Conservation (phyloP, 176 grass and related monocot genomes). For the Phragmites australis region DNA sequence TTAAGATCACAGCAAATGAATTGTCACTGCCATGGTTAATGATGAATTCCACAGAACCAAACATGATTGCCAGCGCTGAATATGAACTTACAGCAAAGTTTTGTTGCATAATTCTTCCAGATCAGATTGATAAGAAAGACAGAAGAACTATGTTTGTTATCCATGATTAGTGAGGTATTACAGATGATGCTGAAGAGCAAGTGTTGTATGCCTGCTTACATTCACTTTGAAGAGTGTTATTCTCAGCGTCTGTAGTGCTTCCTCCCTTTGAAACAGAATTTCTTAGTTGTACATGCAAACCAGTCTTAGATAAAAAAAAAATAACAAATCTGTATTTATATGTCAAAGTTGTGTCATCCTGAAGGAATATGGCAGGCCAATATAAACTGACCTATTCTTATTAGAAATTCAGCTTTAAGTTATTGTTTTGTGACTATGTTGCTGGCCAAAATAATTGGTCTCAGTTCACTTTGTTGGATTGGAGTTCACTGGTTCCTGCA, state of each 20-base stretch:
- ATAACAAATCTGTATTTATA: conserved; percentile 16
- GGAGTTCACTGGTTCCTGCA: conserved; percentile 29
- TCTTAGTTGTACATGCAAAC: conserved; percentile 13
- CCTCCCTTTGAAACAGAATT: conserved; percentile 38
- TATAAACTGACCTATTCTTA: conserved; percentile 20
- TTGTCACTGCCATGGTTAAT: conserved; percentile 30
- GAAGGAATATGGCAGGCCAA: conserved; percentile 33
- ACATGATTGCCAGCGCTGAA: conserved; percentile 28
- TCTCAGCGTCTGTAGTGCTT: neutral
- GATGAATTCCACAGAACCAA: conserved; percentile 24
- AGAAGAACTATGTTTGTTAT: too few relatives aligned
- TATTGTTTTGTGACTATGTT: neutral
- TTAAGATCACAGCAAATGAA: conserved; percentile 42
- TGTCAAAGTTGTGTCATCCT: conserved; percentile 10
- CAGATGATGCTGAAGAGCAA: conserved; percentile 22
- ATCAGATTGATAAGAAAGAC: conserved; percentile 35
- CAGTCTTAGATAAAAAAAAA: conserved; percentile 19
- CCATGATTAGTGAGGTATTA: conserved; percentile 28
- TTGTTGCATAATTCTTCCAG: conserved; percentile 15
- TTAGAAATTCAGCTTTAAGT: conserved; percentile 31
- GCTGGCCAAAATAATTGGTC: neutral
- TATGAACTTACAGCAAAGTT: neutral
- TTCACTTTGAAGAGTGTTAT: conserved; percentile 12
- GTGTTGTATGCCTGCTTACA: neutral
- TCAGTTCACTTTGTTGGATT: conserved; percentile 37